Percentiles rank a stretch among this genome's conserved stretches.
Conservation (phyloP, 1,139 yeast species). For the Protomyces lactucae-debilis region DNA sequence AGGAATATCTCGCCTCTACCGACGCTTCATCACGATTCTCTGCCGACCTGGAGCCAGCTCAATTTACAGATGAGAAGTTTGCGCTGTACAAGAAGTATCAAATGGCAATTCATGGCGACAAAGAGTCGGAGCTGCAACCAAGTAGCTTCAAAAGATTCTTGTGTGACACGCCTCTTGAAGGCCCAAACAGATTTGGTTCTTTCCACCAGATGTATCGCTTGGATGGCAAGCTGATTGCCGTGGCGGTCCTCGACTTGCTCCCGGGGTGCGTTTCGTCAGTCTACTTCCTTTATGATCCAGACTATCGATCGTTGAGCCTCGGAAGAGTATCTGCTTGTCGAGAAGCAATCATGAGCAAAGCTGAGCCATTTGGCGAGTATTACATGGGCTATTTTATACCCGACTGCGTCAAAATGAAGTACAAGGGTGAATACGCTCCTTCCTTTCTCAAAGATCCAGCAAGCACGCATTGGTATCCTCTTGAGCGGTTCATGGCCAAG, state of each 20-base stretch:
- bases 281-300: constrained; percentile 82
- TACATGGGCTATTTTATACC: constrained; percentile 58
- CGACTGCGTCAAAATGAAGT: constrained; percentile 76
- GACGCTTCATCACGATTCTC: constrained; percentile 39
- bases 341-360: constrained; percentile 53
- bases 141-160: constrained; percentile 58
- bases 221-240: constrained; percentile 60
- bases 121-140: constrained; percentile 46
- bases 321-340: constrained; percentile 75
- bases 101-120: constrained; percentile 59
- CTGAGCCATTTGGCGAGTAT: background rate
- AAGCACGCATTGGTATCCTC: constrained; percentile 1
- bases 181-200: constrained; percentile 44
- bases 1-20: background rate
- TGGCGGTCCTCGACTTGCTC: constrained; percentile 71
- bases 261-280: constrained; percentile 78
- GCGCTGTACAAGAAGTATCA: constrained; percentile 67
- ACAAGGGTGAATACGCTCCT: constrained; percentile 60
- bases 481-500: background rate
- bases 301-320: constrained; percentile 52
- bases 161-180: constrained; percentile 61
- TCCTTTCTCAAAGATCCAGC: constrained; percentile 41
- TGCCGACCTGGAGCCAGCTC: constrained; percentile 48
- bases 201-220: constrained; percentile 74
- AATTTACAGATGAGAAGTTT: constrained; percentile 57